A percentile compares a stretch with the other conserved stretches of the same genome.
These are phyloP conservation scores for Tolypocladium tundrense DNA, from an alignment of 2,329 filamentous ascomycete species.

Conservation along the genomic window DNA sequence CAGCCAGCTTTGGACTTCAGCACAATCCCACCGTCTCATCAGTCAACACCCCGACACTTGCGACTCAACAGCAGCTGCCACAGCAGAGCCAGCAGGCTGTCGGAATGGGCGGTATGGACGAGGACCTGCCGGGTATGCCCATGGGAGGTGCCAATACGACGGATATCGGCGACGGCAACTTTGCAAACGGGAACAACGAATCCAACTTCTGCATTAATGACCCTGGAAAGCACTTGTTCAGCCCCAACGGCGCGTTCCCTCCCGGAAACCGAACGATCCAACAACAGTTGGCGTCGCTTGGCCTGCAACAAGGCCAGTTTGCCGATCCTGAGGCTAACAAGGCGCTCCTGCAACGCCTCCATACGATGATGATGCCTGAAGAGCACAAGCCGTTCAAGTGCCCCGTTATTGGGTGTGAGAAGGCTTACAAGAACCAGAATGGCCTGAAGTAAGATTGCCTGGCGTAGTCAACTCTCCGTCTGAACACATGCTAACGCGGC, in stretches of 20 bases:
- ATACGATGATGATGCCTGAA: conserved; percentile 61
- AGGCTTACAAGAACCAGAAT: conserved; percentile 99
- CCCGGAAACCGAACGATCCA: conserved; percentile 55
- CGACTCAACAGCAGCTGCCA: conserved; percentile 65
- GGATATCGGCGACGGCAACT: conserved; percentile 40
- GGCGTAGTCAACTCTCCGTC: neutral
- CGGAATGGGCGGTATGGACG: conserved; percentile 59
- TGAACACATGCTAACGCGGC: conserved; percentile 3
- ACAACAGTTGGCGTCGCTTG: conserved; percentile 60
- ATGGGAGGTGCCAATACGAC: conserved; percentile 48
- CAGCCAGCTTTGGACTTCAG: conserved; percentile 67
- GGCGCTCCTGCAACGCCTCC: conserved; percentile 44
- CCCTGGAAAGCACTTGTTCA: conserved; percentile 87
- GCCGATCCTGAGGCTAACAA: conserved; percentile 65
- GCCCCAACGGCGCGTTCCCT: conserved; percentile 64
- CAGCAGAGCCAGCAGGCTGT: conserved; percentile 40
- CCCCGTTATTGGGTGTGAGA: conserved; percentile 95
- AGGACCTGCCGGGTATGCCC: conserved; percentile 55
- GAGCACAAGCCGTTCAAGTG: conserved; percentile 98
- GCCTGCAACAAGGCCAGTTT: conserved; percentile 66
- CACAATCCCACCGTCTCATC: conserved; percentile 96
- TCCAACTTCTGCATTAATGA: conserved; percentile 68
- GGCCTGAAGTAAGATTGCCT: conserved; percentile 68
- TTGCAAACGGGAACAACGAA: conserved; percentile 36
- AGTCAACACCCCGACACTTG: conserved; percentile 87